phyloP scores from a whole-genome alignment of 192 early-diverging fungal genomes.

The Polychytrium aggregatum region DNA sequence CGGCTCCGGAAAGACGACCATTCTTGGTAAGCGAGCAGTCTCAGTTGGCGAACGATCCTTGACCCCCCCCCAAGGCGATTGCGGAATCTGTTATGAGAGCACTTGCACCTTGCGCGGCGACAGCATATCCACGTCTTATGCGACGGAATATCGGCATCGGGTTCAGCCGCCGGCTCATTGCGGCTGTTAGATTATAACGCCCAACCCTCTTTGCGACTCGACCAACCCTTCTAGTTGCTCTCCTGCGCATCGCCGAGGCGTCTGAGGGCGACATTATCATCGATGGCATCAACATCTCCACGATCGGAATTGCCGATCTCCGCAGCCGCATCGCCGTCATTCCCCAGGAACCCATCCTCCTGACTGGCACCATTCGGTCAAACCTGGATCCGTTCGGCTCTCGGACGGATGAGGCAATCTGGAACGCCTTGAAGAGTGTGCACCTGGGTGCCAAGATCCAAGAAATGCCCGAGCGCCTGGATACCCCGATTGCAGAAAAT shows the following conservation, averaged over 20 bases:
- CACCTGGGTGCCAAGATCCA: constrained; percentile 29
- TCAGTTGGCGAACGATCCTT: no score
- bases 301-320: constrained; percentile 47
- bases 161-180: constrained; percentile 13
- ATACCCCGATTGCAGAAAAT: constrained; percentile 12
- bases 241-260: constrained; percentile 29
- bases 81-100: no score
- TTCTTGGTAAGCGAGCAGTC: constrained; percentile 44
- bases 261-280: constrained; percentile 40
- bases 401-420: constrained; percentile 48
- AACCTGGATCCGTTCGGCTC: constrained; percentile 72
- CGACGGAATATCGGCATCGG: constrained; percentile 7
- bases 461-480: constrained; percentile 17
- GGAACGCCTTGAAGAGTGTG: constrained; percentile 43
- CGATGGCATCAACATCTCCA: constrained; percentile 52
- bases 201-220: constrained; percentile 2
- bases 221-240: constrained; percentile 8
- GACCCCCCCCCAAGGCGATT: no score
- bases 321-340: constrained; percentile 64
- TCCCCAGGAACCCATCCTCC: constrained; percentile 61
- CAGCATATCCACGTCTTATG: no score
- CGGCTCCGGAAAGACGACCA: constrained; percentile 61
- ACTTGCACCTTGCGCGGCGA: no score
- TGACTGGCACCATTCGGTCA: constrained; percentile 60
- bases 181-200: constrained; percentile 27